Evolutionary conservation across 106 monocot species (phyloP), one percentile per base, ranked within the genome.

Genomic region (Vanilla planifolia): DNA sequence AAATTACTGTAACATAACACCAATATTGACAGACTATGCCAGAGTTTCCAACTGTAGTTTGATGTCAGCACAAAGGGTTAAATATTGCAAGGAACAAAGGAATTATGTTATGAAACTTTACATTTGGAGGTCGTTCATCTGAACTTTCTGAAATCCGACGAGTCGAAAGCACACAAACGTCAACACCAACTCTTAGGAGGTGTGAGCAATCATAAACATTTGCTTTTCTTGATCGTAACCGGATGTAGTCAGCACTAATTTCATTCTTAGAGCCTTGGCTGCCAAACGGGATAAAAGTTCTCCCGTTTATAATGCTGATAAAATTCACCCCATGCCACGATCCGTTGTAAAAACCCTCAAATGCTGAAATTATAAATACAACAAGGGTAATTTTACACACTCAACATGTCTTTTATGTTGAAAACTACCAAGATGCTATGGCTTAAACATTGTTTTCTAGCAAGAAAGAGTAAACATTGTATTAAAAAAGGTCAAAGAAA

Each of bases 141-240:
- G 60, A 63, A 66, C 8, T 63, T 59, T 71, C 47, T 47, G 67
- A 11, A 23, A 39, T 63, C 60, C 73, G 70, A 73, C 67, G 58
- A 39, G 61, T 61, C 63, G 71, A 80, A 67, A 69, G 73, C 1
- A 76, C 89, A 58, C 85, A 85, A 0, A 85, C 76, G 71, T 90
- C 78, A 27, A 73, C 52, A 19, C 79, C 79, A 33, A 56, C 57
- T 62, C 45, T 75, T 58, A 90, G 66, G 39, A 81, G 35, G 11
- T 73, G 27, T 9, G 33, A 33, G 30, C 89, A 90, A 75, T 90
- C 89, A 41, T 33, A 45, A 15, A 64, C 43, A 10, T 32, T 61
- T 53, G 85, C 85, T 73, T 61, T 85, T 72, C 76, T 79, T 27
- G 89, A 90, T 50, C 78, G 53, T 17, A 79, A 32, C 16, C 89